These are phyloP conservation scores for Russula sp. DNA, from an alignment of 768 basidiomycete species.

Conservation along the genomic window DNA sequence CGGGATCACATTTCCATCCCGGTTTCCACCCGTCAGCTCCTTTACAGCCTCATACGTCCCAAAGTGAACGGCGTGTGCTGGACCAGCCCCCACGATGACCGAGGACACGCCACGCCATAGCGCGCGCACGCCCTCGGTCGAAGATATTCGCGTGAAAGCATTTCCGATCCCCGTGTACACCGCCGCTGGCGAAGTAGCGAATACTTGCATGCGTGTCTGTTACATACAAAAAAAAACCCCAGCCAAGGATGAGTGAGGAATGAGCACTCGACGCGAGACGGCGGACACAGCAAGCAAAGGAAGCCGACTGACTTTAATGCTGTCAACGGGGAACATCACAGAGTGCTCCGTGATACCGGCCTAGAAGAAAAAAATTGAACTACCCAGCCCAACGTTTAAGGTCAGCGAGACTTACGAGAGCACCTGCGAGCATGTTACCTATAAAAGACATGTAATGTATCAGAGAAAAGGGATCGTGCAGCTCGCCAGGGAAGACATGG, in stretches of 20 bases:
- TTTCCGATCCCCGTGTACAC: constrained; percentile 89
- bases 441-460: constrained; percentile 9
- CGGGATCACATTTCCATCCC: constrained; percentile 62
- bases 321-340: constrained; percentile 98
- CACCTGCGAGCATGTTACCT: constrained; percentile 99
- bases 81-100: constrained; percentile 94
- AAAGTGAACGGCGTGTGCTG: constrained; percentile 97
- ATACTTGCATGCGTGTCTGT: constrained; percentile 99
- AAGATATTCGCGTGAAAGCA: constrained; percentile 87
- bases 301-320: constrained; percentile 76
- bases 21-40: constrained; percentile 86
- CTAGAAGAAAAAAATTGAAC: constrained; percentile 42
- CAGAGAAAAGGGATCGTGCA: constrained; percentile 18
- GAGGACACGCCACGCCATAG: constrained; percentile 97
- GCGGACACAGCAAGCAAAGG: neutral
- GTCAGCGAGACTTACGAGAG: constrained; percentile 61
- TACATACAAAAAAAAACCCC: neutral
- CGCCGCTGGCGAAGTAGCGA: constrained; percentile 78
- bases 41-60: constrained; percentile 94
- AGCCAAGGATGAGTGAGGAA: neutral
- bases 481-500: constrained; percentile 4
- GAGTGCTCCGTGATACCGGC: constrained; percentile 99
- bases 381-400: neutral
- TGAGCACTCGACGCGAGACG: neutral
- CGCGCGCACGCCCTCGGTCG: constrained; percentile 87